Conservation (phyloP, 805 yeast genomes). For the Henningerozyma blattae region DNA sequence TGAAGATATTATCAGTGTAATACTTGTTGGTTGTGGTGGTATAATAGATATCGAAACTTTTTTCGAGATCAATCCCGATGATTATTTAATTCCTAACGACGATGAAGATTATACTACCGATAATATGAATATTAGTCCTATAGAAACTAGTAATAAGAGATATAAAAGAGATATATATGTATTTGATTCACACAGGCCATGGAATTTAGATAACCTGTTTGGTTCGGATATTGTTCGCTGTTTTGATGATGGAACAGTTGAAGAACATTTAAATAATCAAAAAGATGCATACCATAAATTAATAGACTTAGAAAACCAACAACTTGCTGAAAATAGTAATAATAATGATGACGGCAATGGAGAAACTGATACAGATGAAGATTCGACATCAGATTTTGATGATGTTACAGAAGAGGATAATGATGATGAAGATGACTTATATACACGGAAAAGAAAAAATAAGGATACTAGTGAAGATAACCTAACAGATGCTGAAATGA, state of each 20-base stretch:
- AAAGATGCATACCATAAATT: conserved; percentile 49
- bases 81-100: conserved; percentile 26
- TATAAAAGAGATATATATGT: conserved; percentile 58
- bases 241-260: conserved; percentile 76
- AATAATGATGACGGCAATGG: conserved; percentile 25
- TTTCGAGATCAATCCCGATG: conserved; percentile 48
- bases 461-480: conserved; percentile 2
- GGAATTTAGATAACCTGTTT: conserved; percentile 89
- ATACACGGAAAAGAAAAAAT: neutral
- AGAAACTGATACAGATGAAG: conserved; percentile 25
- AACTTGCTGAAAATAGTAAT: conserved; percentile 27
- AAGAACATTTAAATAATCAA: conserved; percentile 43
- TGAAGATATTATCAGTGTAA: conserved; percentile 59
- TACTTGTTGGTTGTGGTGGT: conserved; percentile 89
- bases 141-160: conserved; percentile 19
- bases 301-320: conserved; percentile 30
- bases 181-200: conserved; percentile 88
- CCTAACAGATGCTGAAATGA: conserved; percentile 1
- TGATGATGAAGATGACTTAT: conserved; percentile 18
- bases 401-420: conserved; percentile 22
- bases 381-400: conserved; percentile 19
- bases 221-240: conserved; percentile 71
- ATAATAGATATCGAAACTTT: conserved; percentile 74
- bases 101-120: conserved; percentile 7
- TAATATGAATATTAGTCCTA: too few relatives aligned